Conservation (phyloP, 2,329 filamentous ascomycete genomes). For the Penicillium vulpinum region DNA sequence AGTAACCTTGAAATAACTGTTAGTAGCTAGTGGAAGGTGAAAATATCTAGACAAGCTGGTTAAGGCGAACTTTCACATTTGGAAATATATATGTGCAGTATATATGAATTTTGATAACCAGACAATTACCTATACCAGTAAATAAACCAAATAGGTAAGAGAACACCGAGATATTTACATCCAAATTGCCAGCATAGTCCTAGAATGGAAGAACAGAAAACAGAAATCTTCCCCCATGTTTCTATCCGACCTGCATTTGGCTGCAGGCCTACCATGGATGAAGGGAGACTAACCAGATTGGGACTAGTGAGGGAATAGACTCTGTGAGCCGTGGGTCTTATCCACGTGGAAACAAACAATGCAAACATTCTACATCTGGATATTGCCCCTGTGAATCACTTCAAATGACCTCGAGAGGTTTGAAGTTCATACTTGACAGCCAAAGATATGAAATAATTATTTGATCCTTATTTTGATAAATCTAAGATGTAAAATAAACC, state of each 20-base stretch:
- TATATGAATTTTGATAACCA: neutral
- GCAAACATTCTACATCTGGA: conserved; percentile 19
- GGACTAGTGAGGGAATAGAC: conserved; percentile 19
- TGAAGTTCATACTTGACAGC: neutral
- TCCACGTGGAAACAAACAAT: conserved; percentile 28
- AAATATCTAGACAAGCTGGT: neutral
- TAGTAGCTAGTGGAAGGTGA: neutral
- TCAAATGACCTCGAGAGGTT: neutral
- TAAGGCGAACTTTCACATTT: neutral
- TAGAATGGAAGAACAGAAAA: neutral
- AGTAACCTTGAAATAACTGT: neutral
- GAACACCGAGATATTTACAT: neutral
- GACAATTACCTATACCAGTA: neutral
- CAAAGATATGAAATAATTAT: neutral
- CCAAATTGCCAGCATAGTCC: neutral
- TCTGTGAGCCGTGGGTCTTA: conserved; percentile 22
- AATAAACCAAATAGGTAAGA: neutral
- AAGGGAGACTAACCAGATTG: conserved; percentile 14
- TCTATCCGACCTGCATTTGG: conserved; percentile 16
- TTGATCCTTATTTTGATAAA: neutral
- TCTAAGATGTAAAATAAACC: conserved; percentile 71
- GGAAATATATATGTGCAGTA: neutral
- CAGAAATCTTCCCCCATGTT: conserved; percentile 9
- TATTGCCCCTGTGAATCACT: neutral
- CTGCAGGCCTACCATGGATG: conserved; percentile 22